phyloP scores from a whole-genome alignment of 148 eudicot species.

The Rhododendron henanense region DNA sequence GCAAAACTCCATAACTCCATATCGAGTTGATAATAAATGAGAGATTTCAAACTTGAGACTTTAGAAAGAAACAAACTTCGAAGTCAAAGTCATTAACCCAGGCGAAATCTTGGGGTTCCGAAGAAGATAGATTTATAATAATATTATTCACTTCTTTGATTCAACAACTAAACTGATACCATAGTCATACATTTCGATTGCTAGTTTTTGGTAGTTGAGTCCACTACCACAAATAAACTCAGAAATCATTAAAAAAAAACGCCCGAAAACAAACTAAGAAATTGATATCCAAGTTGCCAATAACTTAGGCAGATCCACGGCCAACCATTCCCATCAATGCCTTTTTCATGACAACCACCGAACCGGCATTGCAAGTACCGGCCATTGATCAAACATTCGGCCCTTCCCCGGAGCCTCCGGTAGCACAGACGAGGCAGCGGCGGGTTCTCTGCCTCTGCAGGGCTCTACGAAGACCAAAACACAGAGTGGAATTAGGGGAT shows the following conservation, averaged over 20 bases:
- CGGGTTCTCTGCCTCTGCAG: not conserved
- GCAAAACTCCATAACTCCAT: not conserved
- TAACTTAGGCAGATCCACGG: constrained; percentile 21
- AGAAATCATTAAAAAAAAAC: not conserved
- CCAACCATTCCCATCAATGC: constrained; percentile 32
- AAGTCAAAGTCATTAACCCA: too few relatives aligned
- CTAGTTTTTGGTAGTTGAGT: constrained; percentile 15
- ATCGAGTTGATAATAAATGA: too few relatives aligned
- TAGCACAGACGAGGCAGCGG: not conserved
- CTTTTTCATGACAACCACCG: constrained; percentile 28
- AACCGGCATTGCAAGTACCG: not conserved
- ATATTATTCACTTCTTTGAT: not conserved
- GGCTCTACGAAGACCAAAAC: constrained; percentile 25
- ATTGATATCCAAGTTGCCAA: not conserved
- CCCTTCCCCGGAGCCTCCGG: not conserved
- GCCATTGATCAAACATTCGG: not conserved
- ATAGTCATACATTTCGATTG: not conserved
- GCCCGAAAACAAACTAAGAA: not conserved
- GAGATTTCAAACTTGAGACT: too few relatives aligned
- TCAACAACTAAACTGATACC: not conserved
- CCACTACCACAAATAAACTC: constrained; percentile 10
- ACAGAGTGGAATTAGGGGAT: constrained; percentile 27
- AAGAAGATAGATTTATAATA: not conserved
- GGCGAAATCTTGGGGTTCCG: too few relatives aligned
- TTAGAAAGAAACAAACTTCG: not conserved